Evolutionary conservation across 2,329 filamentous ascomycete genomes (phyloP).

Genomic region (Colletotrichum sp.): DNA sequence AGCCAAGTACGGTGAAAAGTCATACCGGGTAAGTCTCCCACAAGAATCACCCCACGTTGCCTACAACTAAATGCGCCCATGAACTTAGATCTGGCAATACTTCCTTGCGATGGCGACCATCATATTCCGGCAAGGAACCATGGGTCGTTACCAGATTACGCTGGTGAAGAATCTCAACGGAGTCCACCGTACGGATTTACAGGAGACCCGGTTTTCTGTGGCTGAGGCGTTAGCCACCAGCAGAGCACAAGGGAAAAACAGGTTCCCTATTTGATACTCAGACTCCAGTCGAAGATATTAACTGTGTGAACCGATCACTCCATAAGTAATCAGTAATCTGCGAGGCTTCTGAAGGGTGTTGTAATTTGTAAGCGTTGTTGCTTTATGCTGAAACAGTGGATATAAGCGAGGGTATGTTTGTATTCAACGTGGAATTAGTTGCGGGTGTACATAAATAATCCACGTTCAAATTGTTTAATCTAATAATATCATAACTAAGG

Average conservation of each 20-base stretch:
- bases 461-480: not conserved
- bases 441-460: not conserved
- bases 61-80: slow-evolving; percentile 56
- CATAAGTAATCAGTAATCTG: not conserved
- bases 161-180: slow-evolving; percentile 86
- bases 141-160: slow-evolving; percentile 81
- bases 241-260: not conserved
- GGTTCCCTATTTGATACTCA: not conserved
- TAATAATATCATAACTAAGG: not conserved
- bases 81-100: slow-evolving; percentile 77
- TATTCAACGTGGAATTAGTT: not conserved
- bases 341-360: not conserved
- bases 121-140: slow-evolving; percentile 75
- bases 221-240: not conserved
- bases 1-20: slow-evolving; percentile 81
- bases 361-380: not conserved
- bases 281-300: not conserved
- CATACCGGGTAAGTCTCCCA: slow-evolving; percentile 66
- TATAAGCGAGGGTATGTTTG: not conserved
- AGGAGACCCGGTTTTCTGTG: not conserved
- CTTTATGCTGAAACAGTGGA: not conserved
- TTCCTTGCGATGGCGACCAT: slow-evolving; percentile 83
- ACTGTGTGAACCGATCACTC: not conserved
- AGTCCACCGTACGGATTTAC: slow-evolving; percentile 61
- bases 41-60: slow-evolving; percentile 52